phyloP scores from a whole-genome alignment of 2,329 filamentous ascomycete species.

The Emericellopsis cladophorae region DNA sequence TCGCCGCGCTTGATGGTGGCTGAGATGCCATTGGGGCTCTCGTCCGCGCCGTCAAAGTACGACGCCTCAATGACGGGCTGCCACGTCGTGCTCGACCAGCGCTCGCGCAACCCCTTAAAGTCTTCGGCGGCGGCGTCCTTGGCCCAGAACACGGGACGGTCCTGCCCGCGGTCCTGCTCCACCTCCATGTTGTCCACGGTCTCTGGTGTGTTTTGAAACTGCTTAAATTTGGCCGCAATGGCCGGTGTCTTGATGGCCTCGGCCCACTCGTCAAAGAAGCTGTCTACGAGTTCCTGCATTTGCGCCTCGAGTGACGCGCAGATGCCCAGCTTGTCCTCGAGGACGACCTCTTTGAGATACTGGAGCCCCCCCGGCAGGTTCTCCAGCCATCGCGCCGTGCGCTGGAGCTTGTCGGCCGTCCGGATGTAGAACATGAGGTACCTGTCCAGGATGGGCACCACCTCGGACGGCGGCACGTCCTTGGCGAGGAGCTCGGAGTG shows the following conservation, averaged over 20 bases:
- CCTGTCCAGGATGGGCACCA: slow-evolving; percentile 73
- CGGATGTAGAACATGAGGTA: slow-evolving; percentile 92
- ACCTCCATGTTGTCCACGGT: slow-evolving; percentile 55
- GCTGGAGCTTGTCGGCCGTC: slow-evolving; percentile 79
- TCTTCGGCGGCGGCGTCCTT: slow-evolving; percentile 54
- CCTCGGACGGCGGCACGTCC: slow-evolving; percentile 71
- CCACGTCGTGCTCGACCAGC: slow-evolving; percentile 56
- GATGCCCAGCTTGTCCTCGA: slow-evolving; percentile 79
- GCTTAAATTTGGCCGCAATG: slow-evolving; percentile 57
- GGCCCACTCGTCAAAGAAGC: slow-evolving; percentile 87
- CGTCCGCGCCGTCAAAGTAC: slow-evolving; percentile 53
- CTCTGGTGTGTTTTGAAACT: slow-evolving; percentile 78
- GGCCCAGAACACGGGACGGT: slow-evolving; percentile 66
- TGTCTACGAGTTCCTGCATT: slow-evolving; percentile 74
- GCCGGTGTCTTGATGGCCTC: slow-evolving; percentile 62
- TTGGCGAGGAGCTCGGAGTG: slow-evolving; percentile 77
- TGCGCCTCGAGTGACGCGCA: slow-evolving; percentile 73
- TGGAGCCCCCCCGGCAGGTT: slow-evolving; percentile 69
- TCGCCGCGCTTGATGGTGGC: slow-evolving; percentile 76
- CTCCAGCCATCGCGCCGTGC: slow-evolving; percentile 82
- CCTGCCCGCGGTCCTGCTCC: slow-evolving; percentile 60
- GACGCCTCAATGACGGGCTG: slow-evolving; percentile 62
- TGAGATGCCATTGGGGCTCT: slow-evolving; percentile 58
- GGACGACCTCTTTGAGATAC: slow-evolving; percentile 70
- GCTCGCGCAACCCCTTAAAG: slow-evolving; percentile 51